Conservation (phyloP, 2,329 filamentous ascomycete genomes). For the Tolypocladium ovalisporum region DNA sequence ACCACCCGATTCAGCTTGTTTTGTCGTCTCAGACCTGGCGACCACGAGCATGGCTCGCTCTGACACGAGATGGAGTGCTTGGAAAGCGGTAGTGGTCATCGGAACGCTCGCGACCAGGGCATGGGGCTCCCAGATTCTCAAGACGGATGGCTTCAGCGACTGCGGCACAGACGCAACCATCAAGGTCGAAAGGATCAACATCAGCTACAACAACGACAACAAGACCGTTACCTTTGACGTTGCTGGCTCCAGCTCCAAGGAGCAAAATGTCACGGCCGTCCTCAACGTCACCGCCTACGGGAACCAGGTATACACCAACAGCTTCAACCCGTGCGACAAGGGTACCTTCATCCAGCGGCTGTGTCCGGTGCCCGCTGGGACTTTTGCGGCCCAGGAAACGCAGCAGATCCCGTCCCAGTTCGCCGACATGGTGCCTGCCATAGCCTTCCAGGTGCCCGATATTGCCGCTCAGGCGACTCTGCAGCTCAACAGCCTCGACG, state of each 20-base stretch:
- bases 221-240: constrained; percentile 73
- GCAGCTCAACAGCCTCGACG: constrained; percentile 53
- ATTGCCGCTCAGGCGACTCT: constrained; percentile 78
- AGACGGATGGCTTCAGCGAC: constrained; percentile 68
- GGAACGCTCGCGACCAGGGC: constrained; percentile 32
- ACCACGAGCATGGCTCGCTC: constrained; percentile 19
- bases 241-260: constrained; percentile 59
- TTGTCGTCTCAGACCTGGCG: neutral
- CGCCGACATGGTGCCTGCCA: constrained; percentile 66
- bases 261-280: constrained; percentile 70
- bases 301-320: constrained; percentile 62
- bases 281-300: constrained; percentile 80
- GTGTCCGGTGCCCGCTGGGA: constrained; percentile 73
- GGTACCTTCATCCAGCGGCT: constrained; percentile 58
- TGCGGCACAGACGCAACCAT: constrained; percentile 49
- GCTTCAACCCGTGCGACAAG: constrained; percentile 71
- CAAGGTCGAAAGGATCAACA: constrained; percentile 61
- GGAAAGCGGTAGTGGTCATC: constrained; percentile 21
- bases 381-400: constrained; percentile 61
- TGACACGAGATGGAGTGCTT: constrained; percentile 16
- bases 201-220: constrained; percentile 67
- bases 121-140: constrained; percentile 59
- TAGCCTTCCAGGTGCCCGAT: constrained; percentile 86
- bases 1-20: neutral
- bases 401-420: constrained; percentile 63